Base-by-base conservation (phyloP, 495 filamentous ascomycete genomes). In the Penicillium verhagenii region DNA sequence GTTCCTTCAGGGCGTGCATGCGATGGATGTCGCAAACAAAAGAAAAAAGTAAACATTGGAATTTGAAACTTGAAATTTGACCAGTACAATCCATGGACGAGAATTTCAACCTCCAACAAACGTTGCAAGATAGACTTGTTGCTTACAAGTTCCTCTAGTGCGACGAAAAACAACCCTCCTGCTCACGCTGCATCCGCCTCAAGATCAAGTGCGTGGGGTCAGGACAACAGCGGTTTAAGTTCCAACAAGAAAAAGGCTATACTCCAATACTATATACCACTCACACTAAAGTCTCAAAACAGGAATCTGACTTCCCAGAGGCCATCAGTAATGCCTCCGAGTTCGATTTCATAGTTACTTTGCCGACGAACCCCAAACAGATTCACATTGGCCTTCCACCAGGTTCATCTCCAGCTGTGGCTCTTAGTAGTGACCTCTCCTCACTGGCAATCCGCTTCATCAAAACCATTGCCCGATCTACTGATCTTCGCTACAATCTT, bases 1-100 rank as follows among this genome's bases (percentile, higher is more conserved):
- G 78, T 81, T 13, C 76, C 75, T 9, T 70, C 73, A 5, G 71
- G 75, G 25, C 70, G 70, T 53, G 77, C 72, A 21, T 82, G 79
- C 52, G 73, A 80, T 25, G 72, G 60, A 6, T 82, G 78, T 58
- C 76, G 78, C 25, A 72, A 74, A 46, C 72, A 74, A 50, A 82
- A 80, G 69, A 81, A 82, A 63, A 80, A 80, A 72, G 79, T 80
- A 60, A 21, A 50, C 28, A 2, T 8, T 24, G n/a, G 21, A 28
- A n/a, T n/a, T n/a, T n/a, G n/a, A n/a, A n/a, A n/a, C n/a, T n/a
- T n/a, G n/a, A n/a, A n/a, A n/a, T n/a, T n/a, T n/a, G n/a, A n/a
- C n/a, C n/a, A n/a, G n/a, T n/a, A n/a, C n/a, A n/a, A n/a, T n/a
- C n/a, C n/a, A n/a, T n/a, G n/a, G n/a, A n/a, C n/a, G n/a, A n/a